Evolutionary conservation across 768 basidiomycete species (phyloP), one percentile per base, ranked within the genome.

Genomic region (Roridomyces roridus): DNA sequence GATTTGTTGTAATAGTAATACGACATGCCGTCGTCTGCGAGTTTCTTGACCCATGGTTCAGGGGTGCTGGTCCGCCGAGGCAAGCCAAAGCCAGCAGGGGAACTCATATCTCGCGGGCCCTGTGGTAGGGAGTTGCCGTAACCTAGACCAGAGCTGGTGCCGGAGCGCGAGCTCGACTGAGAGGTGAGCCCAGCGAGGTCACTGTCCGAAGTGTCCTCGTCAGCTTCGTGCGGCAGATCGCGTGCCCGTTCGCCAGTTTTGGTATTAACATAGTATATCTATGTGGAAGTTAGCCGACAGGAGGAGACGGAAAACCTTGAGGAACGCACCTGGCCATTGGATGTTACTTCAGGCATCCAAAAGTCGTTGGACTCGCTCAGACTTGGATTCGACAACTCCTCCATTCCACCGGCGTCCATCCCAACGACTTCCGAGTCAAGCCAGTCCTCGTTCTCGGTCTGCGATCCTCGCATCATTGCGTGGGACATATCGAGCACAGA

Each of bases 251-350:
- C 83, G 28, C 91, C 91, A 6, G 91, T 93, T 63, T 90, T 84
- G 2, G 92, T 93, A 67, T 98, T 99, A 60, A 93, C 83, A 74
- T 98, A 99, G 78, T 88, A 96, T 69, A 99, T 94, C 95, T 97
- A 51, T 47, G 28, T n/a, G 18, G 36, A n/a, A n/a, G n/a, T n/a
- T n/a, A n/a, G n/a, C n/a, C n/a, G n/a, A n/a, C n/a, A n/a, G n/a
- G n/a, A n/a, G n/a, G n/a, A n/a, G n/a, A n/a, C n/a, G n/a, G 42
- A 46, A 45, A 26, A 11, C 9, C 26, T 12, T 11, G 39, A 56
- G 51, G 52, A 34, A 72, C 86, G 68, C 67, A 91, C 94, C 83
- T 92, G 92, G 46, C 93, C 92, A 64, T 91, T 86, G 40, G 80
- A 74, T 3, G 91, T 90, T 35, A 96, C 85, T 64, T 87, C 84